phyloP scores from a whole-genome alignment of 345 rosid species.

The Salix purpurea region DNA sequence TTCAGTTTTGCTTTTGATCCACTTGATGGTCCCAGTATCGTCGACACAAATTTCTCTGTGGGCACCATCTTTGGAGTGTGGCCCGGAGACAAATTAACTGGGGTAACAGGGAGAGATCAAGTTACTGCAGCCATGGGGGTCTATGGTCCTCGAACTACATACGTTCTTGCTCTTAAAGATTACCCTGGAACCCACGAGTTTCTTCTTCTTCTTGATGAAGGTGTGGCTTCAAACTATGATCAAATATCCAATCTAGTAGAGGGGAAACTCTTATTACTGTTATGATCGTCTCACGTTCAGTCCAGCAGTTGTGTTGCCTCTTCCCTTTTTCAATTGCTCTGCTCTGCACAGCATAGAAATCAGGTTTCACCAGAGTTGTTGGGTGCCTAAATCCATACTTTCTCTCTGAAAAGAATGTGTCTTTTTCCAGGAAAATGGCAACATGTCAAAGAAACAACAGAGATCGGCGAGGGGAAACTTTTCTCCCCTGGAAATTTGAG shows the following conservation, averaged over 20 bases:
- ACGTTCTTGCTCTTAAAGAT: slow-evolving; percentile 80
- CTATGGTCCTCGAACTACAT: slow-evolving; percentile 90
- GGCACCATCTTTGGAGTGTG: slow-evolving; percentile 98
- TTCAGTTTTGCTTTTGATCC: slow-evolving; percentile 95
- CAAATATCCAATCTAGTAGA: background rate
- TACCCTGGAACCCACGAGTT: slow-evolving; percentile 90
- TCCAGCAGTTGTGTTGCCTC: background rate
- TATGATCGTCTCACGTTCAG: background rate
- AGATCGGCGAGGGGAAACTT: slow-evolving; percentile 81
- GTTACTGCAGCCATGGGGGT: slow-evolving; percentile 95
- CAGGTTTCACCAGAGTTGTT: background rate
- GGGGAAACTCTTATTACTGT: background rate
- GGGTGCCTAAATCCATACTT: background rate
- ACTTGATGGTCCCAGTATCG: slow-evolving; percentile 77
- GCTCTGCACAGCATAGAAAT: background rate
- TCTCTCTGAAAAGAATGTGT: background rate
- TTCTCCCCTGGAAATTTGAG: slow-evolving; percentile 98
- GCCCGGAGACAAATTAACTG: slow-evolving; percentile 92
- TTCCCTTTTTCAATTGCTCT: background rate
- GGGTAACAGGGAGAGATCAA: slow-evolving; percentile 76
- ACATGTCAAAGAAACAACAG: slow-evolving; percentile 86
- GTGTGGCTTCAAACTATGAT: slow-evolving; percentile 30
- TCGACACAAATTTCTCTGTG: slow-evolving; percentile 80
- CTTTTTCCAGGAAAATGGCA: slow-evolving; percentile 80
- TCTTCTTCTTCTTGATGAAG: slow-evolving; percentile 98